A percentile compares a stretch with the other conserved stretches of the same genome.
phyloP scores from a whole-genome alignment of 495 filamentous ascomycete genomes.

The Neurospora sp. region DNA sequence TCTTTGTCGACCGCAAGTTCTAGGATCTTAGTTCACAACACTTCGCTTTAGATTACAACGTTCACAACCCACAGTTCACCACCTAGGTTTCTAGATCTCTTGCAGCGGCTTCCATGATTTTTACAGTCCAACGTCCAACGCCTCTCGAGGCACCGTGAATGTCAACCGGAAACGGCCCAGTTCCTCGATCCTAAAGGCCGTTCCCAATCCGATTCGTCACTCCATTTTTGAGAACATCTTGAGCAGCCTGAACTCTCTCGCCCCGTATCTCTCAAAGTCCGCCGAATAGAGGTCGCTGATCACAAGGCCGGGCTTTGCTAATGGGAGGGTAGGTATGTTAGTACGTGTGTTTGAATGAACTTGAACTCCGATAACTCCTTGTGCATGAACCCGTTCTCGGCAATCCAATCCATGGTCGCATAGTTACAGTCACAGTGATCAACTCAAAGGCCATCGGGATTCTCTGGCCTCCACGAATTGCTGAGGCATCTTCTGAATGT shows the following conservation, averaged over 20 bases:
- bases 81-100: neutral
- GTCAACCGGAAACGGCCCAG: constrained; percentile 45
- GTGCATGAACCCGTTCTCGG: constrained; percentile 17
- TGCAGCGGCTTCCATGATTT: constrained; percentile 1
- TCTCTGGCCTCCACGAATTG: no score
- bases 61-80: neutral
- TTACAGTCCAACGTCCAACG: constrained; percentile 28
- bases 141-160: constrained; percentile 28
- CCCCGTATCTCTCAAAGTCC: constrained; percentile 22
- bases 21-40: neutral
- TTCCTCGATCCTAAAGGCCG: constrained; percentile 33
- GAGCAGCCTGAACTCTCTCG: constrained; percentile 16
- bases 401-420: neutral
- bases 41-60: neutral
- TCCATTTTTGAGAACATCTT: constrained; percentile 28
- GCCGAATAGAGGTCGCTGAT: constrained; percentile 45
- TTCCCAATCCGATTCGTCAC: constrained; percentile 35
- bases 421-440: neutral
- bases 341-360: constrained; percentile 11
- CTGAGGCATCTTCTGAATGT: no score
- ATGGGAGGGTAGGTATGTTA: neutral
- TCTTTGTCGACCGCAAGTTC: neutral
- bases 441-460: constrained; percentile 2
- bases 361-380: neutral
- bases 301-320: neutral